Conservation (phyloP, 306 rosid genomes). For the Malus sylvestris region DNA sequence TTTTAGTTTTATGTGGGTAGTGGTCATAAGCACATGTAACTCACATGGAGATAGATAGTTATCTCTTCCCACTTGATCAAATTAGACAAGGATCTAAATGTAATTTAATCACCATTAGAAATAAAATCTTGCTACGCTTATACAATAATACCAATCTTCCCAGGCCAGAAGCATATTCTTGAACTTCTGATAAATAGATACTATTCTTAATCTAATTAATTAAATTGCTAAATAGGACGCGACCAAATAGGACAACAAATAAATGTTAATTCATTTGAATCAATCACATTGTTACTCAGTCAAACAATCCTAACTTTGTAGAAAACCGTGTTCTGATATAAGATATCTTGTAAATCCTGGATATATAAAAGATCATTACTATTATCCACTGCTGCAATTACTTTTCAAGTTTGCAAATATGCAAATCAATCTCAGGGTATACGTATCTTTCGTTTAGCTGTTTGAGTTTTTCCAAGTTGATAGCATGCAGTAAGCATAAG, state of each 20-base stretch:
- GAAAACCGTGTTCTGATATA: not conserved
- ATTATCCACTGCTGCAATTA: not conserved
- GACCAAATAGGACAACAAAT: not conserved
- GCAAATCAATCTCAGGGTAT: not conserved
- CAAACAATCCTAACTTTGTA: not conserved
- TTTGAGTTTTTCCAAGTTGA: not conserved
- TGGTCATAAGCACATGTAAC: not conserved
- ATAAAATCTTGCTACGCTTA: not conserved
- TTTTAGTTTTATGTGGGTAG: not conserved
- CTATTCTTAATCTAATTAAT: not conserved
- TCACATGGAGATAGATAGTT: constrained; percentile 6
- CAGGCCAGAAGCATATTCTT: not conserved
- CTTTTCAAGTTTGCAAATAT: not conserved
- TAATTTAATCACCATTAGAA: not conserved
- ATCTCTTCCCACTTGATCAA: not conserved
- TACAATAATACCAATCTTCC: not conserved
- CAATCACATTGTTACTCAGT: not conserved
- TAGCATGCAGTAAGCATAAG: not conserved
- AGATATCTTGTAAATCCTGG: not conserved
- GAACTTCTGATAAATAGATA: not conserved
- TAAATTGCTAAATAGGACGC: not conserved
- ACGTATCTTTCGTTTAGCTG: too few species aligned
- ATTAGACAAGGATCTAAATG: not conserved
- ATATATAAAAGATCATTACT: not conserved
- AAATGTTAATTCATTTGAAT: not conserved